Evolutionary conservation across 2,329 filamentous ascomycete genomes (phyloP).

Genomic region (Chalara sp.): DNA sequence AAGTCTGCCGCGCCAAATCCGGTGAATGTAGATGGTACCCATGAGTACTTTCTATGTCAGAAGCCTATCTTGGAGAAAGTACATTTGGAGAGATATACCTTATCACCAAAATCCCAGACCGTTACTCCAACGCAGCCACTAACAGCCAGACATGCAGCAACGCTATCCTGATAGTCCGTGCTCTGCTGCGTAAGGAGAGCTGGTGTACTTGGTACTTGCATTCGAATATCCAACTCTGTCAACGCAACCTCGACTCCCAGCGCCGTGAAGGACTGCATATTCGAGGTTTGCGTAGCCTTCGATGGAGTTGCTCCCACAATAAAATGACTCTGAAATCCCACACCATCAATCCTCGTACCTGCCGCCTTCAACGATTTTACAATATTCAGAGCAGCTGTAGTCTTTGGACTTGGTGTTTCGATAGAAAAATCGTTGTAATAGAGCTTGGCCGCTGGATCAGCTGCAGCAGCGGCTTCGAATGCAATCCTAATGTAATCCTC

Average conservation of each 20-base stretch:
- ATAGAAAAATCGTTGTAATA: constrained; percentile 55
- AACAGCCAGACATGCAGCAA: constrained; percentile 18
- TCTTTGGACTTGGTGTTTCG: constrained; percentile 45
- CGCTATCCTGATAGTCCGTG: constrained; percentile 35
- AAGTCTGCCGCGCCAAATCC: constrained; percentile 35
- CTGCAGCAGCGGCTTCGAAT: constrained; percentile 20
- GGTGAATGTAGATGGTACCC: constrained; percentile 35
- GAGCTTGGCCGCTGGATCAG: constrained; percentile 19
- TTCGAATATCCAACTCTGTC: constrained; percentile 56
- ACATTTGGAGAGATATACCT: too few species aligned
- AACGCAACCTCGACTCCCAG: constrained; percentile 51
- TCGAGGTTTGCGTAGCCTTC: constrained; percentile 35
- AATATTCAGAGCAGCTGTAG: constrained; percentile 34
- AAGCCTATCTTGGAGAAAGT: too few species aligned
- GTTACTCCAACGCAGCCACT: constrained; percentile 22
- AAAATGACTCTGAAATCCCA: constrained; percentile 57
- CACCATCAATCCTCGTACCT: constrained; percentile 52
- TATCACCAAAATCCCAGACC: constrained; percentile 24
- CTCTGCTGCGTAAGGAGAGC: constrained; percentile 39
- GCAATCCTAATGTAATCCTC: constrained; percentile 40
- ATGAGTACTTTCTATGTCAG: constrained; percentile 24
- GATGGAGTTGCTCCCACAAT: constrained; percentile 46
- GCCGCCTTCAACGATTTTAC: constrained; percentile 39
- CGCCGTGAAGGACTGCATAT: constrained; percentile 43
- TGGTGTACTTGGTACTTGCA: constrained; percentile 37